A percentile compares a stretch with the other conserved stretches of the same genome.
These are phyloP conservation scores for Verticillium zaregamsianum DNA, from an alignment of 2,329 filamentous ascomycete genomes.

Conservation along the genomic window DNA sequence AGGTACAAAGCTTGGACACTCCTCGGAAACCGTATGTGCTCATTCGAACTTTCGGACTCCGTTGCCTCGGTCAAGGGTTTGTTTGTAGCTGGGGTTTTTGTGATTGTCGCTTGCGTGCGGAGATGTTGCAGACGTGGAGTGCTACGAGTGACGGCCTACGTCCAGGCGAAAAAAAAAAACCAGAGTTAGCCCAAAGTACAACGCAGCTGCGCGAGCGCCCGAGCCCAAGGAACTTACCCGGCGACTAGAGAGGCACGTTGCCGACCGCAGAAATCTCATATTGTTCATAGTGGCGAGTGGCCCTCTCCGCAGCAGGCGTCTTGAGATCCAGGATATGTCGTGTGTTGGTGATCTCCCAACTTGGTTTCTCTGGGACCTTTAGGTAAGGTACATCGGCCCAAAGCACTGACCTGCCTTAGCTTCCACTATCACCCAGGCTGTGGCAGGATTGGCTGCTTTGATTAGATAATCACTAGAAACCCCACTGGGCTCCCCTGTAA, in stretches of 20 bases:
- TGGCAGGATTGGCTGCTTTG: no score
- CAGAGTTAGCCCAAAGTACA: not conserved
- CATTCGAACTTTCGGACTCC: not conserved
- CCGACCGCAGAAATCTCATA: not conserved
- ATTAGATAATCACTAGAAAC: no score
- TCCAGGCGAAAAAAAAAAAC: not conserved
- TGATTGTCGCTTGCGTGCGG: not conserved
- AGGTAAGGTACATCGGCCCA: no score
- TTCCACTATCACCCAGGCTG: no score
- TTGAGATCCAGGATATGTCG: not conserved
- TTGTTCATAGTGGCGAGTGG: not conserved
- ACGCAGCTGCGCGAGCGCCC: not conserved
- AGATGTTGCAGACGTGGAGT: not conserved
- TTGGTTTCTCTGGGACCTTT: no score
- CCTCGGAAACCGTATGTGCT: conserved; percentile 52
- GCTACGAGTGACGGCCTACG: not conserved
- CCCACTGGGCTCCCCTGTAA: no score
- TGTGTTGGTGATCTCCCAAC: not conserved
- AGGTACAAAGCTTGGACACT: conserved; percentile 84
- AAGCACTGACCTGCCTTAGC: no score
- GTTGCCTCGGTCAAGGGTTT: not conserved
- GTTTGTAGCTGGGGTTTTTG: not conserved
- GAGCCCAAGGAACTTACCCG: not conserved
- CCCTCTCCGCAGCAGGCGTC: not conserved
- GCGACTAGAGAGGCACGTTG: not conserved